Evolutionary conservation across 2,329 filamentous ascomycete genomes (phyloP).

Genomic region (Alternaria conjuncta): DNA sequence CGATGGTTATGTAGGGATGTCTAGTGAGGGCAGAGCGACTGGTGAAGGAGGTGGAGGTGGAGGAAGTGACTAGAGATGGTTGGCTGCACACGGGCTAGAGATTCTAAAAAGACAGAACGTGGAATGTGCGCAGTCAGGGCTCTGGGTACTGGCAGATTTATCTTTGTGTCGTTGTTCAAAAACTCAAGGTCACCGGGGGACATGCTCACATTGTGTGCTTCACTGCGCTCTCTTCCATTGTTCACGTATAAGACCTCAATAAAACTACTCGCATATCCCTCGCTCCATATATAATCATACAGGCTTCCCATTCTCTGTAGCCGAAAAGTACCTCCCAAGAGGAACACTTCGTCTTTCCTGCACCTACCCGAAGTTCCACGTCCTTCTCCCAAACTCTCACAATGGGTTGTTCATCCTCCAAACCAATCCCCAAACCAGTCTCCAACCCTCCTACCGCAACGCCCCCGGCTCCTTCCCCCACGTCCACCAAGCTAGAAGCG

Average conservation of each 20-base stretch:
- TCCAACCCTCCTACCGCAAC: background rate
- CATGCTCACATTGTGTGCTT: background rate
- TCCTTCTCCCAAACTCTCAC: background rate
- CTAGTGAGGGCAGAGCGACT: background rate
- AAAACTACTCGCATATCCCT: background rate
- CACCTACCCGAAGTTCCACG: background rate
- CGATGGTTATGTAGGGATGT: background rate
- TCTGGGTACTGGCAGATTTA: background rate
- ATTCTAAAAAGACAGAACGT: background rate
- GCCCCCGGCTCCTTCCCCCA: background rate
- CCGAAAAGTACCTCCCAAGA: background rate
- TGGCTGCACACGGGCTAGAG: background rate
- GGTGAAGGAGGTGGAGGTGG: background rate
- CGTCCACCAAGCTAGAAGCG: background rate
- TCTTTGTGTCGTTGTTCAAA: background rate
- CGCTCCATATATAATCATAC: background rate
- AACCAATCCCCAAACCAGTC: background rate
- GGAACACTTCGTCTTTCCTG: fast-evolving
- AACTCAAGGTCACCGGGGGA: background rate
- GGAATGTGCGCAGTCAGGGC: background rate
- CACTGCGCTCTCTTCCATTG: background rate
- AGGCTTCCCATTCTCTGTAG: background rate
- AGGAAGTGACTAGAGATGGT: background rate
- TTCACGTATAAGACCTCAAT: background rate
- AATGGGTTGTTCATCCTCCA: background rate